Evolutionary conservation across 1,139 yeast species (phyloP), one percentile per base, ranked within the genome.

Genomic region (Wickerhamiella pararugosa): DNA sequence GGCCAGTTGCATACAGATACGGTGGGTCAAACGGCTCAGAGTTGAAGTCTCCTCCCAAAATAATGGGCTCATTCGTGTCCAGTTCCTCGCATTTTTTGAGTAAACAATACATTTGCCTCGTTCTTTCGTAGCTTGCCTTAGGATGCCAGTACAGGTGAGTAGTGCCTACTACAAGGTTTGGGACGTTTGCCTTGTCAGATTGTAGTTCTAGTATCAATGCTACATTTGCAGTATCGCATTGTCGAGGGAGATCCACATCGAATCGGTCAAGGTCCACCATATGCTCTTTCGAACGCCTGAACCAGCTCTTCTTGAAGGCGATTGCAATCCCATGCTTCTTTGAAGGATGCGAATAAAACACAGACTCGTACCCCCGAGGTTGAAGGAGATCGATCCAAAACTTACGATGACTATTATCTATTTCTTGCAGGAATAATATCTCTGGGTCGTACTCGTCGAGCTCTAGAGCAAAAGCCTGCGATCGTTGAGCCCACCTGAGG

Each of bases 111-210:
- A 47, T 10, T 32, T 51, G 53, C 5, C 53, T 40, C 21, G 44
- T 21, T n/a, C 53, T 39, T 37, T 49, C 52, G 38, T 46, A 51
- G 38, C 43, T 40, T 5, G 49, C 51, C 11, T 38, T 31, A 4
- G 49, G 51, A 32, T 47, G 53, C 53, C 53, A 51, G 38, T 48
- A 47, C 15, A 51, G 37, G 27, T 51, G 53, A 3, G 52, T 45
- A 3, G 53, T 50, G 7, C 45, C 52, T 4, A 44, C 40, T 15
- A 43, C 39, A 25, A 40, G 28, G 25, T 25, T 35, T 10, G 25
- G 29, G 15, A 10, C 7, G 32, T 29, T 29, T n/a, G 8, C 31
- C 31, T 8, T 9, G 25, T 11, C 25, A 29, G 5, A 26, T 5
- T 21, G 25, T n/a, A 43, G 37, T 15, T 25, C 33, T 5, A 43